A percentile compares a stretch with the other conserved stretches of the same genome.
phyloP scores from a whole-genome alignment of 2,329 filamentous ascomycete species.

The Trichoderma sp. region DNA sequence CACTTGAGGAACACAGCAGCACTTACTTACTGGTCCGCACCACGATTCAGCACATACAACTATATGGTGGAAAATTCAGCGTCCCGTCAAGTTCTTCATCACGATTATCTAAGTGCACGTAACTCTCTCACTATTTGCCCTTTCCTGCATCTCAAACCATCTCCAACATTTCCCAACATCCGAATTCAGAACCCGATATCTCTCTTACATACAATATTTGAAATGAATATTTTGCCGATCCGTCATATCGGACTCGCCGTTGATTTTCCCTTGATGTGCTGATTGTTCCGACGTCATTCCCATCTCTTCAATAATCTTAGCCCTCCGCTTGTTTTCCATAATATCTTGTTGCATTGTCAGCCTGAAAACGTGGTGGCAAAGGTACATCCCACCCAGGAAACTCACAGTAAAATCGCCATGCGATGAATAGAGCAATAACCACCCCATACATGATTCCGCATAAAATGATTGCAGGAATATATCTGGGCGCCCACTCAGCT shows the following conservation, averaged over 20 bases:
- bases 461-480: not conserved
- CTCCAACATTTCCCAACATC: not conserved
- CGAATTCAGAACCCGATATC: not conserved
- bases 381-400: not conserved
- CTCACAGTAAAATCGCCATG: not conserved
- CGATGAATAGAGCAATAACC: not conserved
- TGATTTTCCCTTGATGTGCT: not conserved
- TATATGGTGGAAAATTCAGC: not conserved
- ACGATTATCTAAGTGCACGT: not conserved
- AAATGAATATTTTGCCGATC: not conserved
- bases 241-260: not conserved
- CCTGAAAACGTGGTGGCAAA: not conserved
- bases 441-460: not conserved
- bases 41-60: not conserved
- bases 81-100: not conserved
- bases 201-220: not conserved
- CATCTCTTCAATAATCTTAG: not conserved
- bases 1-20: not conserved
- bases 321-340: not conserved
- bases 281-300: not conserved
- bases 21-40: not conserved
- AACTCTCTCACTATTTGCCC: not conserved
- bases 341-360: not conserved
- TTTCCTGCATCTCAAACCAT: not conserved
- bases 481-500: not conserved